Evolutionary conservation across 73 alveolate genomes (phyloP), one percentile per base, ranked within the genome.

Genomic region (Paramecium caudatum): DNA sequence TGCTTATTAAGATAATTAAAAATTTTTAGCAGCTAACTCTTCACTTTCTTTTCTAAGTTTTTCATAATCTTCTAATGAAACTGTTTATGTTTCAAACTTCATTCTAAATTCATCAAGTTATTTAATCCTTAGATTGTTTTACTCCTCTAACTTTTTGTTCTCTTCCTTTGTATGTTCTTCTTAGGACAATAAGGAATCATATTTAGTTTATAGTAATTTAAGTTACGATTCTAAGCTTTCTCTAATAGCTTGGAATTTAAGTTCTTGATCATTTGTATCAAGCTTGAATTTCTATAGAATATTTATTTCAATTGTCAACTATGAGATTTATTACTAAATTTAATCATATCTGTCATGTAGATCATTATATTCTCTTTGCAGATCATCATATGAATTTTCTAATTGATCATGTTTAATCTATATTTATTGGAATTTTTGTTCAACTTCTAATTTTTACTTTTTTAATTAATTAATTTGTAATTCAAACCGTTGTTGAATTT

Each of bases 21-120:
- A 55, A 10, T 55, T 55, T 55, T 55, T 23, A 23, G 80, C 41
- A 10, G 45, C 30, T 55, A 21, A 21, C 2, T 55, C 80, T 27
- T 55, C 80, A 27, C 80, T 55, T 23, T 55, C 80, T 10, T 55
- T 27, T 55, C 16, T 55, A 16, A 55, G 0, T 27, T 37, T 21
- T 55, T 55, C 46, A 55, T 4, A 55, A 5, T 55, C 80, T 55
- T 5, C 41, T 55, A 55, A 55, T 19, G 80, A 55, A 2, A 55
- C 80, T 2, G 80, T 55, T 23, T 55, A 0, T 1, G 80, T 55
- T 23, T 55, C 41, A 23, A 55, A 55, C 37, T 55, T 55, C 21
- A 55, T 27, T 55, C 80, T 55, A 55, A 55, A 55, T 23, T 55
- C 80, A 27, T 55, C 80, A 7, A 55, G 30, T 21, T 55, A 55